Percentiles rank a stretch among this genome's conserved stretches.
phyloP scores from a whole-genome alignment of 371 early-diverging fungal species.

The Circinella umbellata region DNA sequence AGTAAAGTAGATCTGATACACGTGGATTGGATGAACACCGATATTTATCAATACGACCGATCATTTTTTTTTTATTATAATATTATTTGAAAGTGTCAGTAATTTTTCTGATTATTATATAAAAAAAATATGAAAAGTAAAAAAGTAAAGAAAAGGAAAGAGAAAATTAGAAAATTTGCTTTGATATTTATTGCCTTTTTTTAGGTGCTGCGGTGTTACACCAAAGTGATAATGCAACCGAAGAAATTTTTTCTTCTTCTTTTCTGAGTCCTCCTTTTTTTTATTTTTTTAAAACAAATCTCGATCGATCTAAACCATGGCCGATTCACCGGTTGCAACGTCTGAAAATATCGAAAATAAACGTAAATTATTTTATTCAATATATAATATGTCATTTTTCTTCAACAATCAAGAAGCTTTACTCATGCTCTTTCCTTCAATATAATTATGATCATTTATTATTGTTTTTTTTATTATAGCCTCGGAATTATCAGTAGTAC shows the following conservation, averaged over 20 bases:
- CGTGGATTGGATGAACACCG: not conserved
- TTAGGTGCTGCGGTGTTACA: too few species aligned
- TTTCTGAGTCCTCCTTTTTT: not conserved
- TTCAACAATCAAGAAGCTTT: not conserved
- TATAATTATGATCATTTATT: not conserved
- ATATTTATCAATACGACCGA: not conserved
- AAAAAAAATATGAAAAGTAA: too few species aligned
- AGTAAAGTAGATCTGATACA: not conserved
- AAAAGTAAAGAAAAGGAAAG: too few species aligned
- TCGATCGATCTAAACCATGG: not conserved
- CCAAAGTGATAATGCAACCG: not conserved
- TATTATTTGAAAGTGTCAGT: too few species aligned
- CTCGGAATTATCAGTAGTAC: slow-evolving; percentile 44
- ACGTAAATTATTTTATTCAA: not conserved
- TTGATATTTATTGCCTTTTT: too few species aligned
- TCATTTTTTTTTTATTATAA: too few species aligned
- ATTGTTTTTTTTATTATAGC: not conserved
- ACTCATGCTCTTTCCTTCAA: not conserved
- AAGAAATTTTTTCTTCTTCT: not conserved
- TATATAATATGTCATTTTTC: not conserved
- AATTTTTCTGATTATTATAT: too few species aligned
- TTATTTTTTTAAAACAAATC: not conserved
- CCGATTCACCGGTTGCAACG: slow-evolving; percentile 7
- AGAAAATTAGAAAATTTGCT: too few species aligned
- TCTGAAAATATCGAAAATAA: not conserved